Evolutionary conservation across 176 grass and related monocot species (phyloP), one percentile per base, ranked within the genome.

Genomic region (Rhynchospora tenuis): DNA sequence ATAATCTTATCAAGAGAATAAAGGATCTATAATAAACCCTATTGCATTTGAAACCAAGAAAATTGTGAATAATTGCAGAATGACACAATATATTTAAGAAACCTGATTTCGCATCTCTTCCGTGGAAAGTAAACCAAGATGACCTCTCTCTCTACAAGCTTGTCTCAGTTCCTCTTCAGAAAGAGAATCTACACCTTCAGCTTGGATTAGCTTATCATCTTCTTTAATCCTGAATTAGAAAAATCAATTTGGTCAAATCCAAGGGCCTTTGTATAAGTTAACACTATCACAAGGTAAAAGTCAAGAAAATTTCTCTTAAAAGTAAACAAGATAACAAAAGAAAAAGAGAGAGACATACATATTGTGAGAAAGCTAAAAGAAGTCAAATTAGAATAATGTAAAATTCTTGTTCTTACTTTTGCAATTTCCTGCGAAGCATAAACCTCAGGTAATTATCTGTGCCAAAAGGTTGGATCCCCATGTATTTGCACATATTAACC

Each of bases 401-500:
- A 19, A 71, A 46, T 71, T 84, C n/a, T 54, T 22, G 43, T 82
- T 82, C 95, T 82, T 98, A 95, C 95, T 89, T 73, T 82, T 91
- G 84, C 78, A 98, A 82, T 83, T 89, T 95, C 82, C 93, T 98
- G 3, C 91, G 89, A 87, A 98, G 92, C 95, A 98, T 98, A 82
- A 93, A 98, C 20, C 88, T 70, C 74, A 98, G 82, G 84, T 95
- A 98, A 89, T 98, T 89, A 52, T 98, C 95, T 78, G 92, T 95
- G 82, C 95, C 92, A 73, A 91, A 94, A 77, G 92, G 92, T 71
- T 94, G 86, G 24, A 95, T 98, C 69, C 95, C 92, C 92, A 98
- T 95, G 83, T 98, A 98, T 85, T 98, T 98, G 76, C 95, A 98
- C 95, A 98, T 98, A 86, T 98, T 98, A 22, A 98, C 89, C 80